Evolutionary conservation across 495 filamentous ascomycete species (phyloP).

Genomic region (Xylaria acuta): DNA sequence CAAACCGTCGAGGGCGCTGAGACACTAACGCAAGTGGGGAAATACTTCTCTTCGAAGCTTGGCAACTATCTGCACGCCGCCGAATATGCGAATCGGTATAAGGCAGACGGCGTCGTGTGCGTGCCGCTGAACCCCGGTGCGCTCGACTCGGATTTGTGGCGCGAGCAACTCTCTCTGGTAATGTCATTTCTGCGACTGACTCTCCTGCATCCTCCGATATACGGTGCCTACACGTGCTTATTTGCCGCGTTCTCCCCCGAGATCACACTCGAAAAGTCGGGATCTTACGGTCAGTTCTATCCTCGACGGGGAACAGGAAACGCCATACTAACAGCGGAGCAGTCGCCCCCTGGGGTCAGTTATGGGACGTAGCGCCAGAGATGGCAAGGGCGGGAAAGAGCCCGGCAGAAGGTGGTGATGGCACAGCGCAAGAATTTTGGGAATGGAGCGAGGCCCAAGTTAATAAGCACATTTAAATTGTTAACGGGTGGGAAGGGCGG

Average conservation of each 20-base stretch:
- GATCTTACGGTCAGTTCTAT: conserved; percentile 34
- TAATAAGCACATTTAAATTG: conserved; percentile 14
- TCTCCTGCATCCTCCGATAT: conserved; percentile 36
- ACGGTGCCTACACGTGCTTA: conserved; percentile 55
- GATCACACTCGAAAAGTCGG: conserved; percentile 40
- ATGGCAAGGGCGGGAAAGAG: conserved; percentile 36
- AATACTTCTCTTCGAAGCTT: conserved; percentile 45
- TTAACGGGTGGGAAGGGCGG: background rate
- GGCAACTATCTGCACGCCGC: conserved; percentile 40
- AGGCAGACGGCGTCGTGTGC: conserved; percentile 32
- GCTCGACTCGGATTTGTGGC: conserved; percentile 51
- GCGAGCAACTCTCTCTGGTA: conserved; percentile 29
- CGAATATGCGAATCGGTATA: conserved; percentile 38
- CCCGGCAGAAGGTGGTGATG: conserved; percentile 44
- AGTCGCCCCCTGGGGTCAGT: conserved; percentile 47
- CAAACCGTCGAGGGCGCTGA: conserved; percentile 39
- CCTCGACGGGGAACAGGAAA: background rate
- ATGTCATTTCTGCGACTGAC: conserved; percentile 21
- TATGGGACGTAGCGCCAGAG: conserved; percentile 36
- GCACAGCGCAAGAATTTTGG: conserved; percentile 47
- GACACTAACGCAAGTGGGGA: conserved; percentile 17
- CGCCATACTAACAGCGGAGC: conserved; percentile 14
- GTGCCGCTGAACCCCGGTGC: conserved; percentile 52
- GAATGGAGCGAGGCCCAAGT: conserved; percentile 49
- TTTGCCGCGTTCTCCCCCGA: conserved; percentile 52